These are phyloP conservation scores for Diospyros lotus DNA, from an alignment of 148 eudicot genomes.

Conservation along the genomic window DNA sequence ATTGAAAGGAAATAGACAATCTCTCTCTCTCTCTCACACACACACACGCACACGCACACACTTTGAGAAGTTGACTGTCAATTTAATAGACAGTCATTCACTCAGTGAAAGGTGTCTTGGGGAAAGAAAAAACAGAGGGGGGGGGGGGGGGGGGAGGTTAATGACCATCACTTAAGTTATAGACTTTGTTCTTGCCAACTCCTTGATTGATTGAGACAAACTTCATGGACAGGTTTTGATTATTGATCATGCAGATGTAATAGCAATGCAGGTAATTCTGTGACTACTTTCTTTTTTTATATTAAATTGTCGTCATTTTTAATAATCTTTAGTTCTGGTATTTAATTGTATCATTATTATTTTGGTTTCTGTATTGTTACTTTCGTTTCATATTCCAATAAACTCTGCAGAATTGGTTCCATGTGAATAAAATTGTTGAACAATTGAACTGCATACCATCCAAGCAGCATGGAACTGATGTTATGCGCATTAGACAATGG, in stretches of 20 bases:
- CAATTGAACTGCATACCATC: slow-evolving; percentile 64
- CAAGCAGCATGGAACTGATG: slow-evolving; percentile 76
- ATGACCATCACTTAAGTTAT: neutral
- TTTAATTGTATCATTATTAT: neutral
- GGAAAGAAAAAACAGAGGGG: too few species aligned
- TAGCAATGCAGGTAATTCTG: slow-evolving; percentile 79
- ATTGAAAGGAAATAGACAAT: too few species aligned
- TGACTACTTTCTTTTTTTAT: neutral
- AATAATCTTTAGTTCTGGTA: neutral
- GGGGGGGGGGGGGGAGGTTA: neutral
- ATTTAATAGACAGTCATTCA: too few species aligned
- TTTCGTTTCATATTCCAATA: neutral
- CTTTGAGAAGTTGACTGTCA: too few species aligned
- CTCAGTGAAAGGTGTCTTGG: too few species aligned
- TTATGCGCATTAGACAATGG: slow-evolving; percentile 91
- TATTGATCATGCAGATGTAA: slow-evolving; percentile 92
- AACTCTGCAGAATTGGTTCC: slow-evolving; percentile 78
- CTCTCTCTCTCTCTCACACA: too few species aligned
- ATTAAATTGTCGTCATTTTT: neutral
- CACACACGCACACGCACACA: too few species aligned
- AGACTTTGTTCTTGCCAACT: neutral
- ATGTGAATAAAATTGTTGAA: slow-evolving; percentile 64
- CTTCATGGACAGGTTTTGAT: slow-evolving; percentile 58
- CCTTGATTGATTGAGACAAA: slow-evolving; percentile 2
- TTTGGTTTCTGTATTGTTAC: neutral